Base-by-base conservation (phyloP, 768 basidiomycete species). In the Multifurca ochricompacta region DNA sequence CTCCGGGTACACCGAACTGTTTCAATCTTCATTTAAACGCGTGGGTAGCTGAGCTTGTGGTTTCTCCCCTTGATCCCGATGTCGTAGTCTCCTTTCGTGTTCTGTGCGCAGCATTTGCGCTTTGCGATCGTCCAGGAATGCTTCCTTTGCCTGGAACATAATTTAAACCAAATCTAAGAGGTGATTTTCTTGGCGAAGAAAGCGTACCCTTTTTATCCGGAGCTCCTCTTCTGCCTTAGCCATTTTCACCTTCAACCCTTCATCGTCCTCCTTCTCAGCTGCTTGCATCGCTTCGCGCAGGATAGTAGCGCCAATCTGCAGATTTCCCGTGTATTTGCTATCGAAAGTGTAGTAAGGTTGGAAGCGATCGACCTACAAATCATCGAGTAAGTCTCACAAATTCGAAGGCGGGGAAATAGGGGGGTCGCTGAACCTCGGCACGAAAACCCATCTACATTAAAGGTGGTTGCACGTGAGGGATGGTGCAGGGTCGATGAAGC, bases 111-210 rank as follows among this genome's bases (percentile, higher is more conserved):
- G 48, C 61, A 69, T 66, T 62, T 81, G 83, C 1, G 71, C 68
- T 63, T 74, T 83, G 47, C 90, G 77, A 64, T 92, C 90, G 43
- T 92, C 90, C 63, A 89, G 74, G 65, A 80, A 91, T 1, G 83
- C 83, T 46, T 89, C 68, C 65, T 82, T 87, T n/a, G 86, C 81
- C 89, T 91, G 59, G 2, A 36, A 13, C 9, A 37, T 23, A 39
- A n/a, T n/a, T n/a, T n/a, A n/a, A n/a, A n/a, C 36, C 23, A 19
- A 56, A 51, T 34, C 28, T 25, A n/a, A 31, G 41, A 31, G 41
- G 28, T 8, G n/a, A 1, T 3, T 19, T 37, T 35, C 18, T 34
- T 14, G 10, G 27, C 25, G 13, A 39, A 30, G 50, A 43, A n/a
- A 46, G 19, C 62, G 23, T 49, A 82, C 88, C 70, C 79, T 82